phyloP scores from a whole-genome alignment of 1,139 yeast genomes.

The Zygotorulaspora mrakii region DNA sequence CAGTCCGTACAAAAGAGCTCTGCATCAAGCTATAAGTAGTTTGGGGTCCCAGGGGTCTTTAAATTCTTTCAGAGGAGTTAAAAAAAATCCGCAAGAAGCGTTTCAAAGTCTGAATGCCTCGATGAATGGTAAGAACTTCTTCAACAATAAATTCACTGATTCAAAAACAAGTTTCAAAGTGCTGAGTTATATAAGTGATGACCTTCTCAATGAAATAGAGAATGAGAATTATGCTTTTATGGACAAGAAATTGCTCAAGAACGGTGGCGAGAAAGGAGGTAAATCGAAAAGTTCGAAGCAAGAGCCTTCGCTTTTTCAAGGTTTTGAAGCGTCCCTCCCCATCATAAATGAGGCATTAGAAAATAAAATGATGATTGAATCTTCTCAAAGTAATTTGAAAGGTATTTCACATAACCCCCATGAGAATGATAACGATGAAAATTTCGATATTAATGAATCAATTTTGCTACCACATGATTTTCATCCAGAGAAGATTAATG shows the following conservation, averaged over 20 bases:
- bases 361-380: slow-evolving; percentile 15
- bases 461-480: slow-evolving; percentile 39
- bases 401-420: not conserved
- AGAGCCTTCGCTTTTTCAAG: slow-evolving; percentile 53
- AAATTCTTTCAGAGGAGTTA: slow-evolving; percentile 5
- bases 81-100: slow-evolving; percentile 13
- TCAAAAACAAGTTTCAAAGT: slow-evolving; percentile 45
- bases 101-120: slow-evolving; percentile 27
- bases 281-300: slow-evolving; percentile 15
- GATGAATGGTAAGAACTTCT: slow-evolving; percentile 32
- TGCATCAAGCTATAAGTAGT: slow-evolving; percentile 41
- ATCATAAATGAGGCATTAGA: slow-evolving; percentile 42
- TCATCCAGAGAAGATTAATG: slow-evolving; percentile 40
- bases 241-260: slow-evolving; percentile 36
- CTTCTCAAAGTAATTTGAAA: slow-evolving; percentile 9
- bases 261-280: slow-evolving; percentile 16
- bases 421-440: slow-evolving; percentile 9
- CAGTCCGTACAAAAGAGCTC: slow-evolving; percentile 46
- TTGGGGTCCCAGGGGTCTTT: slow-evolving; percentile 24
- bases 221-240: slow-evolving; percentile 10
- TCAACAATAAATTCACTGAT: slow-evolving; percentile 31
- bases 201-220: slow-evolving; percentile 53
- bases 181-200: slow-evolving; percentile 51
- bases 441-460: slow-evolving; percentile 22
- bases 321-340: slow-evolving; percentile 57